These are phyloP conservation scores for Laburnicola sp. DNA, from an alignment of 2,329 filamentous ascomycete genomes.

Conservation along the genomic window DNA sequence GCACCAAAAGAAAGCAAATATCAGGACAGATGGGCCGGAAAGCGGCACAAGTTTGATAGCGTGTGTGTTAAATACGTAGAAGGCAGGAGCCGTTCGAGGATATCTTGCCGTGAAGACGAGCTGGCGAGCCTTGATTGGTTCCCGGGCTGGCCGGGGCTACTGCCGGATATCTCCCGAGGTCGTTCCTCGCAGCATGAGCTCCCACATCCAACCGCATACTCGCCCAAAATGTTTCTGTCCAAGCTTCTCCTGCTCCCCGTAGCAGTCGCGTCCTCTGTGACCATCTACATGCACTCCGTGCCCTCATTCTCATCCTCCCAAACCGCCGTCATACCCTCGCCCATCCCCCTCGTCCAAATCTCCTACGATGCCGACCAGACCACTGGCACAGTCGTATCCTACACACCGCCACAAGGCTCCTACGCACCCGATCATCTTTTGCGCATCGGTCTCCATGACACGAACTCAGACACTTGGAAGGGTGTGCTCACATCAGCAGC, in stretches of 20 bases:
- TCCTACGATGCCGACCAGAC: constrained; percentile 46
- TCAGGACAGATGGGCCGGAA: not conserved
- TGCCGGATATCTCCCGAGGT: no score
- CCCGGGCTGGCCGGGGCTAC: no score
- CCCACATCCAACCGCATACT: constrained; percentile 3
- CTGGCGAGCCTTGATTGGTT: no score
- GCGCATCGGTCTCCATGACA: constrained; percentile 50
- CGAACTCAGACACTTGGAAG: constrained; percentile 45
- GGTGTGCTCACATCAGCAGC: constrained; percentile 52
- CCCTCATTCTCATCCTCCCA: constrained; percentile 82
- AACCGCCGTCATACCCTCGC: constrained; percentile 50
- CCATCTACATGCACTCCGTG: constrained; percentile 68
- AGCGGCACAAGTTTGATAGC: not conserved
- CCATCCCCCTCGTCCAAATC: constrained; percentile 49
- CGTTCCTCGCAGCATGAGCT: no score
- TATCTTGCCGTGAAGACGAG: no score
- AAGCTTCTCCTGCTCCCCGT: constrained; percentile 42
- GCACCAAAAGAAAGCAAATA: constrained; percentile 23
- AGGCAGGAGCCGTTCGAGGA: no score
- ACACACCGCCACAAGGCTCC: constrained; percentile 42
- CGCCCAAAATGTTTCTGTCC: constrained; percentile 42
- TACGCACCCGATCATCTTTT: constrained; percentile 45
- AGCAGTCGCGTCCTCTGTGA: constrained; percentile 45
- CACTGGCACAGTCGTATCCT: constrained; percentile 41
- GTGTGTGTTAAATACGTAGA: no score